Percentiles rank a stretch among this genome's conserved stretches.
Conservation (phyloP, 768 basidiomycete genomes). For the Pholiota conissans region DNA sequence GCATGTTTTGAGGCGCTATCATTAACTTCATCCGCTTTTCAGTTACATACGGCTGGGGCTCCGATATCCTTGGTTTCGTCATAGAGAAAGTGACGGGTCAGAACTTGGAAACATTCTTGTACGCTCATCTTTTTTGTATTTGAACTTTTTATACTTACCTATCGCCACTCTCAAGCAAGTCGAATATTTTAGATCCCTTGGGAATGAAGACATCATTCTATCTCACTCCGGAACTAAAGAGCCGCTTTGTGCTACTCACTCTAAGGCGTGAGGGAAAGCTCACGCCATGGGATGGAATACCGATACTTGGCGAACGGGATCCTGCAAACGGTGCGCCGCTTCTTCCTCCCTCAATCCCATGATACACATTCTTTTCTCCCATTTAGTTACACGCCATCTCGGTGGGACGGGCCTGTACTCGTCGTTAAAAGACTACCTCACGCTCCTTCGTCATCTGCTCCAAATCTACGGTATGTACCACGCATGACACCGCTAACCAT, state of each 20-base stretch:
- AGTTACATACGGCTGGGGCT: constrained; percentile 32
- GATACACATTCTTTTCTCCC: not conserved
- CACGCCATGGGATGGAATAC: constrained; percentile 13
- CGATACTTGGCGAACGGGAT: constrained; percentile 23
- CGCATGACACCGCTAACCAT: not conserved
- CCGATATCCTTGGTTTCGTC: constrained; percentile 31
- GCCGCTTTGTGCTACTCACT: constrained; percentile 17
- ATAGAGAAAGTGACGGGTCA: constrained; percentile 29
- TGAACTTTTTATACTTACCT: too few species aligned
- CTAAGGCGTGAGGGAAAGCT: constrained; percentile 18
- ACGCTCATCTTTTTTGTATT: constrained; percentile 1
- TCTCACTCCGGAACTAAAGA: constrained; percentile 23
- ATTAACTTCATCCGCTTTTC: not conserved
- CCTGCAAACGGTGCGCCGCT: constrained; percentile 20
- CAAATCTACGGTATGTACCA: constrained; percentile 25
- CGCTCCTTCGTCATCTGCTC: constrained; percentile 28
- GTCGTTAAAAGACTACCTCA: constrained; percentile 27
- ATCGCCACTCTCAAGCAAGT: constrained; percentile 17
- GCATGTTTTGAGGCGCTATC: not conserved
- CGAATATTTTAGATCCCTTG: constrained; percentile 29
- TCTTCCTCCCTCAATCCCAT: not conserved
- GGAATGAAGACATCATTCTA: constrained; percentile 29
- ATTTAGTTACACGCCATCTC: constrained; percentile 19
- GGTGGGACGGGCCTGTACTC: constrained; percentile 26
- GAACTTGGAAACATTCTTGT: constrained; percentile 29